phyloP scores from a whole-genome alignment of 441 rosid species.

The Aleurites moluccanus region DNA sequence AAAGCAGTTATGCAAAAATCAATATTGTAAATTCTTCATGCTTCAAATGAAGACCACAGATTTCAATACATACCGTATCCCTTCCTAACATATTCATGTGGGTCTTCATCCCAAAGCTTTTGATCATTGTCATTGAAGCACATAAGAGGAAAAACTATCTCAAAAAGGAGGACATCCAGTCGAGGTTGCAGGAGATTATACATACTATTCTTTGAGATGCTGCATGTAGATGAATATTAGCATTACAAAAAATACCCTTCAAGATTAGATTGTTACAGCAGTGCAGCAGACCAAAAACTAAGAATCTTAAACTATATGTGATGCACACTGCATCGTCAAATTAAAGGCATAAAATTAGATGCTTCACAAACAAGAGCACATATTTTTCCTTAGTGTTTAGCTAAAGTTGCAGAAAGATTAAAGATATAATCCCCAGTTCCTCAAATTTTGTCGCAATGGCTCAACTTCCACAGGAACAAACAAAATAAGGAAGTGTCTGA shows the following conservation, averaged over 20 bases:
- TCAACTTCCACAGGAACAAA: background rate
- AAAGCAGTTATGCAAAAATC: conserved; percentile 21
- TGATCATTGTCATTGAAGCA: conserved; percentile 98
- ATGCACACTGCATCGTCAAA: background rate
- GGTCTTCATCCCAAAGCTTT: conserved; percentile 99
- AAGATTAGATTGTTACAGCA: background rate
- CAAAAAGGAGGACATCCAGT: conserved; percentile 85
- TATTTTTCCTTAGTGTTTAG: background rate
- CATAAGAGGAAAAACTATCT: conserved; percentile 93
- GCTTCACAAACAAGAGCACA: background rate
- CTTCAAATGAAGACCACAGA: conserved; percentile 20
- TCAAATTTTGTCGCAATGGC: background rate
- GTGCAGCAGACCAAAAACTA: background rate
- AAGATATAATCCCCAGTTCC: background rate
- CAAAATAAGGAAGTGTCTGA: background rate
- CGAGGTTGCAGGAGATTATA: conserved; percentile 80
- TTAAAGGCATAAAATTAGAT: background rate
- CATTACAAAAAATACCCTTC: background rate
- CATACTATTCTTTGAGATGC: conserved; percentile 83
- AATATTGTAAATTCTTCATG: conserved; percentile 6
- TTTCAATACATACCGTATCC: conserved; percentile 78
- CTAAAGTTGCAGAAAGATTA: background rate
- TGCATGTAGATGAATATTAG: conserved; percentile 39
- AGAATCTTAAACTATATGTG: background rate
- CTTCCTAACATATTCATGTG: conserved; percentile 98